Percentiles rank a stretch among this genome's conserved stretches.
phyloP scores from a whole-genome alignment of 768 basidiomycete species.

The Favolaschia claudopus region DNA sequence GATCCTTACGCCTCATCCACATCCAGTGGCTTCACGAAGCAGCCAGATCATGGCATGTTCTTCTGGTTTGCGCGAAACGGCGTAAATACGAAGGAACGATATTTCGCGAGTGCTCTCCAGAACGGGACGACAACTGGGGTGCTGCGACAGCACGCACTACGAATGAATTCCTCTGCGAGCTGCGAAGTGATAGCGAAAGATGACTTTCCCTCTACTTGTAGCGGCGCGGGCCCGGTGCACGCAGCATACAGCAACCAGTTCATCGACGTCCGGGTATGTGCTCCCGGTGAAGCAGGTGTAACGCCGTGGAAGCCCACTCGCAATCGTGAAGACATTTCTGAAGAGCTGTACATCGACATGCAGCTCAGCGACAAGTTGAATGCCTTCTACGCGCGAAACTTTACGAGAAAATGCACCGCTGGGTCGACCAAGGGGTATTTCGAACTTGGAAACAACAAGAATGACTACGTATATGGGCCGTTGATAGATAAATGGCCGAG shows the following conservation, averaged over 20 bases:
- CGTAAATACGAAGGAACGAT: neutral
- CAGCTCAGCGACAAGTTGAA: neutral
- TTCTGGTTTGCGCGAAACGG: neutral
- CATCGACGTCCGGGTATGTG: neutral
- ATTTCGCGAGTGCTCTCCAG: neutral
- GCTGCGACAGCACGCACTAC: neutral
- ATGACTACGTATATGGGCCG: neutral
- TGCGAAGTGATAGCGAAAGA: neutral
- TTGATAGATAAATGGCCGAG: constrained; percentile 2
- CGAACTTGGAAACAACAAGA: constrained; percentile 1
- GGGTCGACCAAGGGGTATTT: neutral
- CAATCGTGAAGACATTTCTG: neutral
- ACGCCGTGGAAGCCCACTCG: neutral
- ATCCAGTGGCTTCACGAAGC: neutral
- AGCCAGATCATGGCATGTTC: neutral
- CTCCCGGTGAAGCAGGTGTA: neutral
- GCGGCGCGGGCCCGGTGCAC: neutral
- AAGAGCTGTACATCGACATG: neutral
- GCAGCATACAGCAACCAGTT: constrained; percentile 1
- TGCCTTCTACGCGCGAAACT: neutral
- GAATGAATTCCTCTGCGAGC: neutral
- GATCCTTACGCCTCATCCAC: neutral
- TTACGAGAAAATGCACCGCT: neutral
- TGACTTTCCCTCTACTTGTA: neutral
- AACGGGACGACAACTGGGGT: constrained; percentile 1